Evolutionary conservation across 257 asterid genomes (phyloP), one percentile per base, ranked within the genome.

Genomic region (Lycium barbarum): DNA sequence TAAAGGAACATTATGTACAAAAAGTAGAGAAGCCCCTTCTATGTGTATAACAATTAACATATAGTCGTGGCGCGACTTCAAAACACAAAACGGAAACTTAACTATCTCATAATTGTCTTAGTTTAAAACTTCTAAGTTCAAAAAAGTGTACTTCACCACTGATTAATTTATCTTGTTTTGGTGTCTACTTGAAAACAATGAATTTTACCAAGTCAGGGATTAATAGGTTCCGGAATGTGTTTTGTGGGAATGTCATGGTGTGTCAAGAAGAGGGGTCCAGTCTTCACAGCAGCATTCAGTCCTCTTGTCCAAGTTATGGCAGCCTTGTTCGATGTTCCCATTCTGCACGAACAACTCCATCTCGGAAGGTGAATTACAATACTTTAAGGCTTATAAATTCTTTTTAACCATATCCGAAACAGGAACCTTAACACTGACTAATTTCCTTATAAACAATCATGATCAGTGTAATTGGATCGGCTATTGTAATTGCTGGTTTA

Each of bases 201-300:
- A 72, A 55, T 84, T 72, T 72, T 73, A 6, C 61, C 12, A 49
- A 47, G 45, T 82, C 92, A 95, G 98, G 98, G 98, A 58, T 87
- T 92, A 88, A 83, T 95, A 58, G 97, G 94, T 54, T 93, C 98
- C 12, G 98, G 98, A 47, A 73, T 95, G 85, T 95, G 98, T 89
- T 91, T 84, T 51, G 97, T 93, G 88, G 97, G 98, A 74, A 91
- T 93, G 97, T 86, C 98, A n/a, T 94, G 98, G 98, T 95, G 98
- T 80, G 95, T 95, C n/a, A 93, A 94, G 93, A 92, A 91, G 90
- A 88, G 92, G 26, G 97, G 98, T 33, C 93, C 96, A 0, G 95
- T 95, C 43, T 93, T 94, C 86, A 92, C 96, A 0, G 97, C 98
- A 57, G 95, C 98, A 1, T 95, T 95, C 87, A 93, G 98, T 85